Evolutionary conservation across 192 early-diverging fungal species (phyloP).

Genomic region (Funneliformis mosseae): DNA sequence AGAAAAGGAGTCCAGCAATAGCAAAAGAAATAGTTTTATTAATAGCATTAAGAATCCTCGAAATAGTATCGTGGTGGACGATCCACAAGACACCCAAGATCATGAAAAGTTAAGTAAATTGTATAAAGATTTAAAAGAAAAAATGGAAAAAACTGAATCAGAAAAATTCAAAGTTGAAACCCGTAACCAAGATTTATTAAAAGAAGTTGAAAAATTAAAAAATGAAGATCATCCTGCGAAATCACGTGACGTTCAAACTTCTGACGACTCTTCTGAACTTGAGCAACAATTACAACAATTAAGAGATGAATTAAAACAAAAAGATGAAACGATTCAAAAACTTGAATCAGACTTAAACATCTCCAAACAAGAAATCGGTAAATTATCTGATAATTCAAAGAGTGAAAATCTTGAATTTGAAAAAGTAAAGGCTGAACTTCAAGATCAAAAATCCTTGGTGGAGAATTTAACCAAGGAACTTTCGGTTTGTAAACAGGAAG

Average conservation of each 20-base stretch:
- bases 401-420: not conserved
- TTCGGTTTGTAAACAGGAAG: not conserved
- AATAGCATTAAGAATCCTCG: not conserved
- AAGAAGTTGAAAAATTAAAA: not conserved
- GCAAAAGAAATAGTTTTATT: not conserved
- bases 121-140: not conserved
- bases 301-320: slow-evolving; percentile 15
- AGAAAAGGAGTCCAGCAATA: not conserved
- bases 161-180: not conserved
- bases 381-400: not conserved
- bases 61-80: not conserved
- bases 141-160: not conserved
- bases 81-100: not conserved
- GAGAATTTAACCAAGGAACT: not conserved
- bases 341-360: not conserved
- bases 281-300: not conserved
- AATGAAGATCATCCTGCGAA: not conserved
- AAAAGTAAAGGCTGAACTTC: not conserved
- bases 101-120: not conserved
- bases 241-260: not conserved
- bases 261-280: not conserved
- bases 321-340: not conserved
- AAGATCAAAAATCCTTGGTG: not conserved
- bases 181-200: not conserved
- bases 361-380: not conserved